phyloP scores from a whole-genome alignment of 208 protist genomes.

The Wallacemonas sp. region DNA sequence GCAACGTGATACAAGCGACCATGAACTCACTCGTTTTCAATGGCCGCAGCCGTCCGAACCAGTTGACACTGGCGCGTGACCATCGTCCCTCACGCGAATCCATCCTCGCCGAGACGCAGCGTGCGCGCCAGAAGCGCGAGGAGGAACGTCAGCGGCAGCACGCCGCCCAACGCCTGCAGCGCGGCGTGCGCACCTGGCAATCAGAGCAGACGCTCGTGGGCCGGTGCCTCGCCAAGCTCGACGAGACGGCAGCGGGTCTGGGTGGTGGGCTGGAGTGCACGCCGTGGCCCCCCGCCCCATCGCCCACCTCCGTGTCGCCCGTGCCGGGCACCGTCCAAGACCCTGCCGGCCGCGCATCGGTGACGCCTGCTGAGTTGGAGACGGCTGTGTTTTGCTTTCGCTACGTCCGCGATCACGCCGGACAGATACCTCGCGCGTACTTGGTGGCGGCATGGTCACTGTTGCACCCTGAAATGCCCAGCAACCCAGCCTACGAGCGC shows the following conservation, averaged over 20 bases:
- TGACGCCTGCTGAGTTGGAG: conserved; percentile 26
- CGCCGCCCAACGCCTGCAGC: conserved; percentile 49
- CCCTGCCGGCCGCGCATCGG: no score
- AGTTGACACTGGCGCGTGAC: conserved; percentile 67
- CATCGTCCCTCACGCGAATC: conserved; percentile 46
- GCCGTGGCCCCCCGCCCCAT: neutral
- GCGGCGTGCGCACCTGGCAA: conserved; percentile 45
- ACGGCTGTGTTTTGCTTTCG: conserved; percentile 36
- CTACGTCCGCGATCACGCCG: conserved; percentile 26
- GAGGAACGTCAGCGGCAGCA: conserved; percentile 35
- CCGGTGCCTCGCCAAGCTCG: conserved; percentile 23
- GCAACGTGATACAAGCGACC: neutral
- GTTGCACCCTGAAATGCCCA: neutral
- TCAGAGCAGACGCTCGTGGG: conserved; percentile 24
- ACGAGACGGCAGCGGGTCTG: conserved; percentile 8
- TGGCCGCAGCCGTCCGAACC: conserved; percentile 59
- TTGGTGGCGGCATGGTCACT: neutral
- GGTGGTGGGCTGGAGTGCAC: neutral
- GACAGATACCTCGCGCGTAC: conserved; percentile 19
- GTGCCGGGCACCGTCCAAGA: neutral
- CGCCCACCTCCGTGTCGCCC: neutral
- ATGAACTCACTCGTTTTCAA: conserved; percentile 66
- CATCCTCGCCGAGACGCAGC: conserved; percentile 56
- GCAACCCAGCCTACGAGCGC: neutral
- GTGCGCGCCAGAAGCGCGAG: conserved; percentile 49